These are phyloP conservation scores for Glaciozyma martinii DNA, from an alignment of 768 basidiomycete species.

Conservation along the genomic window DNA sequence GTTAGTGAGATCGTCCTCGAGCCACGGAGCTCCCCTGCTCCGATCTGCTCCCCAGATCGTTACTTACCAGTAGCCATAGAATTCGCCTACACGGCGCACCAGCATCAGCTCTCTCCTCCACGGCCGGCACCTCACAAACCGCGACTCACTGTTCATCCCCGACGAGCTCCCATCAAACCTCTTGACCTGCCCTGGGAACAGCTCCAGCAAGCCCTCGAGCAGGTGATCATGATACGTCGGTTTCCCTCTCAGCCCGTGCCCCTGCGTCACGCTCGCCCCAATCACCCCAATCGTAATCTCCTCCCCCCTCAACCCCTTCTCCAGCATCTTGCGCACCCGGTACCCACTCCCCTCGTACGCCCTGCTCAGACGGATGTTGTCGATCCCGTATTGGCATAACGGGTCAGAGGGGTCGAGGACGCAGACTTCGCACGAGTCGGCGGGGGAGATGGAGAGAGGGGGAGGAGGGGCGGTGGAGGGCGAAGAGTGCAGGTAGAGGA, in stretches of 20 bases:
- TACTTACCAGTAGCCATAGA: slow-evolving; percentile 7
- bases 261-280: slow-evolving; percentile 27
- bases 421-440: slow-evolving; percentile 3
- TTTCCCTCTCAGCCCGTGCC: not conserved
- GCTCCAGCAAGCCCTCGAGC: not conserved
- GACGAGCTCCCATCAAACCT: not conserved
- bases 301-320: slow-evolving; percentile 29
- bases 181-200: slow-evolving; percentile 5
- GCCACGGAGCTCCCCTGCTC: too few species aligned
- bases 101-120: not conserved
- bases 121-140: not conserved
- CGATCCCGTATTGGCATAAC: slow-evolving; percentile 21
- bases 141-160: slow-evolving; percentile 9
- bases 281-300: slow-evolving; percentile 26
- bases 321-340: slow-evolving; percentile 25
- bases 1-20: too few species aligned
- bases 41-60: too few species aligned
- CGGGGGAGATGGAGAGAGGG: too few species aligned
- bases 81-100: not conserved
- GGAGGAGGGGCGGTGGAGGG: too few species aligned
- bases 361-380: slow-evolving; percentile 23
- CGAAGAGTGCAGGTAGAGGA: too few species aligned
- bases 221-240: not conserved
- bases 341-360: slow-evolving; percentile 29
- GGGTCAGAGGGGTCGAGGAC: slow-evolving; percentile 10